Base-by-base conservation (phyloP, 2,329 filamentous ascomycete genomes). In the Teratosphaeriaceae sp. region DNA sequence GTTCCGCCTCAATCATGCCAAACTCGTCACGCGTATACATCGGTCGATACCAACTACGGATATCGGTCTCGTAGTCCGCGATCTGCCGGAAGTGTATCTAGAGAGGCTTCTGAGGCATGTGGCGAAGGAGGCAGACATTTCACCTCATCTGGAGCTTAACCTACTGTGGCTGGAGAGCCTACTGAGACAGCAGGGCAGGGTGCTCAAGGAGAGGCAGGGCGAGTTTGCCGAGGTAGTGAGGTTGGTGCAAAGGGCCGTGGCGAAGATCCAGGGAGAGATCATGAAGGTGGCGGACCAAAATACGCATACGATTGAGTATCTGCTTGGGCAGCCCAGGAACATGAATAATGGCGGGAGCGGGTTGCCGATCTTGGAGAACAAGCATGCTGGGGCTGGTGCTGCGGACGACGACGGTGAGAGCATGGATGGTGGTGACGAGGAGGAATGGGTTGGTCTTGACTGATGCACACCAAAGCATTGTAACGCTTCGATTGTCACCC, bases 111-210 rank as follows among this genome's bases (percentile, higher is more conserved):
- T 98, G 38, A 84, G 88, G 35, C 94, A 95, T 52, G 84, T 97
- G 5, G 88, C 88, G 2, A 76, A 84, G 8, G 86, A 94, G 58
- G 85, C 87, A 1, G 90, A 97, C 56, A 82, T 90, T 60, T 89
- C 84, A 2, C 90, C 89, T 1, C 90, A 96, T 70, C 76, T 98
- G 3, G 92, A 98, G 67, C 94, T 97, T 66, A 94, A 92, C 57
- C 70, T 98, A 34, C 70, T 90, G 7, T 98, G 92, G 92, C 85
- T 96, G 58, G 86, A 92, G 64, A 80, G 86, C 1, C 53, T 82
- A 8, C 72, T 97, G 45, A 84, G 85, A 56, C 81, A 80, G 55
- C 90, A 97, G 62, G 92, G 92, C 24, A 75, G 84, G 18, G 90
- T 84, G 73, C 75, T 98, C 56, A 85, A 87, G 45, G 84, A 89